These are phyloP conservation scores for Solanum chacoense DNA, from an alignment of 305 asterid genomes.

Conservation along the genomic window DNA sequence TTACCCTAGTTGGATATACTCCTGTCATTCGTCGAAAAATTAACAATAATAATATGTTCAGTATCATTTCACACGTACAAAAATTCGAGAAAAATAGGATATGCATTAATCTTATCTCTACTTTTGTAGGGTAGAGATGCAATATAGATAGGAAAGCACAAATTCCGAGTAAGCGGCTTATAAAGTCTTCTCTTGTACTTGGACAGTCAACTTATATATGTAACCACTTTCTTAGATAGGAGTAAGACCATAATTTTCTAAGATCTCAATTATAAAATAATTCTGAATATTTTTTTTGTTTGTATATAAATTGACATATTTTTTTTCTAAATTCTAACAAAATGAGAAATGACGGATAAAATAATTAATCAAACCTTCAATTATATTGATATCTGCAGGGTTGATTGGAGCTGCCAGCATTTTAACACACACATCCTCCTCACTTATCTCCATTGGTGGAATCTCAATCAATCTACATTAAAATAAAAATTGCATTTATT, in stretches of 20 bases:
- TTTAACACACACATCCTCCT: slow-evolving; percentile 70
- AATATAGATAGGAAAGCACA: neutral
- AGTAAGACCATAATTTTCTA: neutral
- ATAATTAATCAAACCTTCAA: slow-evolving; percentile 36
- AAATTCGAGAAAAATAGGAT: rapidly evolving
- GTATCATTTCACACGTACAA: neutral
- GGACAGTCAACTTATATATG: neutral
- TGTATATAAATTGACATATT: neutral
- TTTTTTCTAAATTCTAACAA: neutral
- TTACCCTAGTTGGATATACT: slow-evolving; percentile 79
- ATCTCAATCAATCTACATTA: slow-evolving; percentile 40
- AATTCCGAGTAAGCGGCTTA: neutral
- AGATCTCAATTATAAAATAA: too few species aligned
- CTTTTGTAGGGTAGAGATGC: neutral
- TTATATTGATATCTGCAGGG: slow-evolving; percentile 88
- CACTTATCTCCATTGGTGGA: slow-evolving; percentile 54
- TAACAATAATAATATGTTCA: neutral
- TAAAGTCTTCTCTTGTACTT: too few species aligned
- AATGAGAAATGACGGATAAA: too few species aligned
- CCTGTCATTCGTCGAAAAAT: slow-evolving; percentile 17
- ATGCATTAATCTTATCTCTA: neutral
- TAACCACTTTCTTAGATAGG: neutral
- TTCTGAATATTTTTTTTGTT: neutral
- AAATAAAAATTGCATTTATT: neutral
- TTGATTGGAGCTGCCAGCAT: slow-evolving; percentile 94